Base-by-base conservation (phyloP, 2,329 filamentous ascomycete genomes). In the Colletotrichum chlorophyti region DNA sequence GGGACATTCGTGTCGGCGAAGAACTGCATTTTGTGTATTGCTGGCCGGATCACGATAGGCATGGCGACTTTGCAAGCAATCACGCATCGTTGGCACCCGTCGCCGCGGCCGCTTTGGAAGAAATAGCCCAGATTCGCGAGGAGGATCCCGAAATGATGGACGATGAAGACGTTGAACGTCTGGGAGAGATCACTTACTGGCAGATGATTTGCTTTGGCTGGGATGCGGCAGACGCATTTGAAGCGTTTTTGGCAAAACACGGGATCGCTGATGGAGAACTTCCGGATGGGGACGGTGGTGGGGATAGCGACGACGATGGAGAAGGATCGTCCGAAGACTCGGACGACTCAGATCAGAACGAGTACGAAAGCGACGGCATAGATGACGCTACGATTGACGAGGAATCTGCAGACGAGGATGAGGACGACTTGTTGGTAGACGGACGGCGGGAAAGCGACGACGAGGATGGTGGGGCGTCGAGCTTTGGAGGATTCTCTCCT, bases 281-380 rank as follows among this genome's bases (percentile, higher is more conserved):
- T 8, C 45, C 53, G 5, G 35, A 31, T 6, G 31, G 26, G 11
- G 32, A 37, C 3, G 51, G 17, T 4, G n/a, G n/a, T n/a, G n/a
- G n/a, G n/a, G 48, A 49, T 2, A 34, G 41, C 17, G 29, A 37
- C 5, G 32, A 55, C 3, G n/a, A 34, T 8, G 19, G 24, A 32
- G 43, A 47, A 5, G 19, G 17, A 11, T 47, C 32, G 10, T 45
- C 49, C 11, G 5, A 45, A 4, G 38, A 38, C 1, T 45, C 43
- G 2, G 50, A 50, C 11, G 40, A 61, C n/a, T 62, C 63, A 5
- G 58, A 63, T 0, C 54, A 58, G 0, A 65, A 68, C 1, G 67
- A 71, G 40, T 76, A 77, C 14, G 75, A 77, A 34, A 74, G 74
- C 38, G 73, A 75, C 0, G 73, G 72, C 0, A 76, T 77, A 6